A percentile compares a stretch with the other conserved stretches of the same genome.
phyloP scores from a whole-genome alignment of 345 rosid genomes.

The Gossypium raimondii region DNA sequence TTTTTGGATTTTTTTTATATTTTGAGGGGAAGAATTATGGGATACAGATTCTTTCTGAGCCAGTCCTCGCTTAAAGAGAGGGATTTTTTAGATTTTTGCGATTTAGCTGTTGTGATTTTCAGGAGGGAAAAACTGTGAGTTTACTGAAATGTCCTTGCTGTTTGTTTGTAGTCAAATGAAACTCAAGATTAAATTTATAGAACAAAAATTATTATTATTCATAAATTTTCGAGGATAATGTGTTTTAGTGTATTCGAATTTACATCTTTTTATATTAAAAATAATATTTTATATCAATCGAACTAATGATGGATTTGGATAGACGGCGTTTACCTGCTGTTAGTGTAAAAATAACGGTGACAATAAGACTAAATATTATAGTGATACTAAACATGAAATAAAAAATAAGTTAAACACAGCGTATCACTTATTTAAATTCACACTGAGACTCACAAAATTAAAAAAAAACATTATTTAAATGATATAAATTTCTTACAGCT shows the following conservation, averaged over 20 bases:
- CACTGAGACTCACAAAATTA: too few relatives aligned
- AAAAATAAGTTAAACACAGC: too few relatives aligned
- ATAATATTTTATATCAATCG: fast-evolving
- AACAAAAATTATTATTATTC: too few relatives aligned
- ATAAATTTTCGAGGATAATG: fast-evolving
- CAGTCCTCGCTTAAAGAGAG: slow-evolving; percentile 32
- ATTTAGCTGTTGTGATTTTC: slow-evolving; percentile 39
- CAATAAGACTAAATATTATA: too few relatives aligned
- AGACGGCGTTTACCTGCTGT: fast-evolving
- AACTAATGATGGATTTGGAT: too few relatives aligned
- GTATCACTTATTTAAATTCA: too few relatives aligned
- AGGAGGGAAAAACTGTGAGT: slow-evolving; percentile 18
- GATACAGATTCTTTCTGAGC: slow-evolving; percentile 14
- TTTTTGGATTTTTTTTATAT: background rate
- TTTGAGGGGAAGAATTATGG: background rate
- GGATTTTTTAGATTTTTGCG: background rate
- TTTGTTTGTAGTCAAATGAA: background rate
- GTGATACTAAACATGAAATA: too few relatives aligned
- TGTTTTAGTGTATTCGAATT: fast-evolving
- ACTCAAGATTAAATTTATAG: too few relatives aligned
- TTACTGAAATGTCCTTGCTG: background rate
- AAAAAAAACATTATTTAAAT: too few relatives aligned
- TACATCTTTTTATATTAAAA: fast-evolving
- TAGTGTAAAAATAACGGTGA: too few relatives aligned
- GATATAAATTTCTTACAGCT: too few relatives aligned